Evolutionary conservation across 352 stramenopile genomes (phyloP).

Genomic region (Globisporangium recalcitrans): DNA sequence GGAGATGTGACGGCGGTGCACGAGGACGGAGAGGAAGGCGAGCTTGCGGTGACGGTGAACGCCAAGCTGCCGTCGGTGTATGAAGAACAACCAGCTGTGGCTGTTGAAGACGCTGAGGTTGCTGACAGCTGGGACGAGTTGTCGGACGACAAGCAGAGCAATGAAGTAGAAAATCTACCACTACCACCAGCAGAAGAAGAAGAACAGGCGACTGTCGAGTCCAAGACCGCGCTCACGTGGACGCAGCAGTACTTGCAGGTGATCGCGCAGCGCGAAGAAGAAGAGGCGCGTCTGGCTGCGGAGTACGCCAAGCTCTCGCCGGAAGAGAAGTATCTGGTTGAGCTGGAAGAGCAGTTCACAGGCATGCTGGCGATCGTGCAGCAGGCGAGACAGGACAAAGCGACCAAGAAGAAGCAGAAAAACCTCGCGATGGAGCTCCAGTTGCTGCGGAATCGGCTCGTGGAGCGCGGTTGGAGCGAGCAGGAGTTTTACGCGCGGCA

Average conservation of each 20-base stretch:
- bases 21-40: slow-evolving; percentile 18
- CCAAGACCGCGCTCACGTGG: slow-evolving; percentile 50
- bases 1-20: not conserved
- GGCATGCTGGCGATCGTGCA: slow-evolving; percentile 28
- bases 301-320: slow-evolving; percentile 24
- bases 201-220: slow-evolving; percentile 15
- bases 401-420: slow-evolving; percentile 46
- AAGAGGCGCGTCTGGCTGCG: slow-evolving; percentile 30
- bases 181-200: not conserved
- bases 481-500: slow-evolving; percentile 11
- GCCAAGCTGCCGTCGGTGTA: not conserved
- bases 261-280: slow-evolving; percentile 42
- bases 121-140: slow-evolving; percentile 27
- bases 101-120: slow-evolving; percentile 3
- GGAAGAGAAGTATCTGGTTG: slow-evolving; percentile 32
- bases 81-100: not conserved
- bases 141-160: slow-evolving; percentile 8
- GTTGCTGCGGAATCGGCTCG: slow-evolving; percentile 12
- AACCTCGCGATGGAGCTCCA: slow-evolving; percentile 18
- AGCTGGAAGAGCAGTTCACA: slow-evolving; percentile 47
- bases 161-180: slow-evolving; percentile 3
- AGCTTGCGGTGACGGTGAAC: slow-evolving; percentile 34
- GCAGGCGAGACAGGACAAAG: slow-evolving; percentile 44
- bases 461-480: slow-evolving; percentile 21
- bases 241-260: slow-evolving; percentile 70